These are phyloP conservation scores for Chondrus crispus DNA, from an alignment of 23 red algal genomes.

Conservation along the genomic window DNA sequence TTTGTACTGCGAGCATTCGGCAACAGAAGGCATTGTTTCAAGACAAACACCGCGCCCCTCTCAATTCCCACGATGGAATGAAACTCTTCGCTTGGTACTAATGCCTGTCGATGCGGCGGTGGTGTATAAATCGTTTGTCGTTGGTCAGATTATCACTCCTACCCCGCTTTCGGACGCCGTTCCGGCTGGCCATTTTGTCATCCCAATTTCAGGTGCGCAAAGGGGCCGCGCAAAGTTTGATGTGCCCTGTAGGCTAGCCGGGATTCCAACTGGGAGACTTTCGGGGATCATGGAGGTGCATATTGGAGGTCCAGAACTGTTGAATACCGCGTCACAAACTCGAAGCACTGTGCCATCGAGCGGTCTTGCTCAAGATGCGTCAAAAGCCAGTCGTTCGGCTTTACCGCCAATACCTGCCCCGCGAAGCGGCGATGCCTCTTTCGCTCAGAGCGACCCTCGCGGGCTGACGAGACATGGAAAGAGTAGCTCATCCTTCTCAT, in stretches of 20 bases:
- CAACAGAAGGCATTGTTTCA: slow-evolving; percentile 48
- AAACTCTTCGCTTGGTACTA: slow-evolving; percentile 35
- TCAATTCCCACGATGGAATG: slow-evolving; percentile 40
- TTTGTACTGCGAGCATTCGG: slow-evolving; percentile 44
- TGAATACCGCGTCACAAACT: too few species aligned
- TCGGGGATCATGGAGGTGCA: not conserved
- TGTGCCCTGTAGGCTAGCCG: slow-evolving; percentile 58
- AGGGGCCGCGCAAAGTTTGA: slow-evolving; percentile 41
- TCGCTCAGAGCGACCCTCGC: too few species aligned
- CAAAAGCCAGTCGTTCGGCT: too few species aligned
- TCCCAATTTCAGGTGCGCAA: slow-evolving; percentile 1
- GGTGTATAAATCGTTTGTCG: slow-evolving; percentile 38
- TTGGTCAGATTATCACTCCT: slow-evolving; percentile 64
- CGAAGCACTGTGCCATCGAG: too few species aligned
- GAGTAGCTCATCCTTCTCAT: too few species aligned
- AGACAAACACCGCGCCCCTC: slow-evolving; percentile 13
- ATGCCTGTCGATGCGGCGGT: slow-evolving; percentile 52
- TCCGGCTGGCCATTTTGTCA: slow-evolving; percentile 60
- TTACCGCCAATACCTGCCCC: too few species aligned
- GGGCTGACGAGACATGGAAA: too few species aligned
- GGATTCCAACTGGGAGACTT: slow-evolving; percentile 29
- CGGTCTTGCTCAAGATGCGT: too few species aligned
- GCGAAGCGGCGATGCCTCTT: too few species aligned
- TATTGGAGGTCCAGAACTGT: not conserved
- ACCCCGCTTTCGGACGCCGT: slow-evolving; percentile 40